Conservation (phyloP, 2,329 filamentous ascomycete species). For the Aspergillus fischeri region DNA sequence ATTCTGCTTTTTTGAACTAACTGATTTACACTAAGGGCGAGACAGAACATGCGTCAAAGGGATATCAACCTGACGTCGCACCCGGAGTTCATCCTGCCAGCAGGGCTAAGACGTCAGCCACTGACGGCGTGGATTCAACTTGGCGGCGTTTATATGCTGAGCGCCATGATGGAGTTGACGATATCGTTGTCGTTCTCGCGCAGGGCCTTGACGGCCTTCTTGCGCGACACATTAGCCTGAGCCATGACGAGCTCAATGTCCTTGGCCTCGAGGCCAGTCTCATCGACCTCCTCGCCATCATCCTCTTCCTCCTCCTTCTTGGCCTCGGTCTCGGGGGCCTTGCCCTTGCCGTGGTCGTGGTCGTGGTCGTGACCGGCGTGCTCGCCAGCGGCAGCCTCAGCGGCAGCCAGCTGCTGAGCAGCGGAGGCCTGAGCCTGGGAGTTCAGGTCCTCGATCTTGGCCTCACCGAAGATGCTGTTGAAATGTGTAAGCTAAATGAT, state of each 20-base stretch:
- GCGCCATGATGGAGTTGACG: constrained; percentile 99
- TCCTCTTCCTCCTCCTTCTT: constrained; percentile 80
- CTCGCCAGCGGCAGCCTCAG: constrained; percentile 58
- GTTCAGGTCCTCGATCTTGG: constrained; percentile 99
- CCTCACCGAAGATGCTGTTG: constrained; percentile 93
- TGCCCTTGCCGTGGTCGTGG: constrained; percentile 57
- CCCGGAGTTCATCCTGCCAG: constrained; percentile 29
- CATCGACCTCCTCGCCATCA: constrained; percentile 92
- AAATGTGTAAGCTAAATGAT: constrained; percentile 21
- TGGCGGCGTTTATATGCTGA: constrained; percentile 63
- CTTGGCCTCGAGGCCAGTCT: constrained; percentile 92
- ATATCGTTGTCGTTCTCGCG: constrained; percentile 99
- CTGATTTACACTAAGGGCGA: constrained; percentile 35
- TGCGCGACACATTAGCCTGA: constrained; percentile 92
- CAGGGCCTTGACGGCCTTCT: constrained; percentile 97
- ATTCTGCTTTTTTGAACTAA: constrained; percentile 29
- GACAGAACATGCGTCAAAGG: constrained; percentile 19
- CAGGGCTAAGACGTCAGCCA: constrained; percentile 22
- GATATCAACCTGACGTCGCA: constrained; percentile 25
- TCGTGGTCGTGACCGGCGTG: constrained; percentile 57
- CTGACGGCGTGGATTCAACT: constrained; percentile 19
- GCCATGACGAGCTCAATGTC: constrained; percentile 99
- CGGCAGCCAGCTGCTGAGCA: constrained; percentile 86
- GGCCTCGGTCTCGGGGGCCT: constrained; percentile 56
- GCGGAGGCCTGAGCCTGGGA: constrained; percentile 94